Evolutionary conservation across 805 yeast genomes (phyloP).

Genomic region (Babjeviella inositovora): DNA sequence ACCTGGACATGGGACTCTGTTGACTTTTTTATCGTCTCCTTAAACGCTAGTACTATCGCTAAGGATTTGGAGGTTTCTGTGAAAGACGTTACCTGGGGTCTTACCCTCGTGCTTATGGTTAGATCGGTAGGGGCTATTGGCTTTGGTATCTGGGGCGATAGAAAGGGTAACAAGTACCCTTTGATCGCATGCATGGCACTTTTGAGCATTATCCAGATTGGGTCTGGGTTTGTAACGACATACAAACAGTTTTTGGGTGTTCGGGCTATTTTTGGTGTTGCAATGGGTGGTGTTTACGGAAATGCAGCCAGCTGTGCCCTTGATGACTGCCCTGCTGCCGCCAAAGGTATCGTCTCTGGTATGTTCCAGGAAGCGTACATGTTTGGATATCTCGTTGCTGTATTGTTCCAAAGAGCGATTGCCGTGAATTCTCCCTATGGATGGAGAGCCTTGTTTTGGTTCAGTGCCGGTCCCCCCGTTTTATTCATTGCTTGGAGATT

Average conservation of each 20-base stretch:
- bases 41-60: conserved; percentile 36
- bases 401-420: conserved; percentile 49
- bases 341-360: conserved; percentile 51
- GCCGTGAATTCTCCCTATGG: conserved; percentile 22
- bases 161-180: conserved; percentile 56
- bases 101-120: conserved; percentile 56
- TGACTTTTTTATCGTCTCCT: conserved; percentile 51
- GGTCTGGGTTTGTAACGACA: conserved; percentile 49
- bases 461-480: conserved; percentile 51
- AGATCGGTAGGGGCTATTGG: conserved; percentile 57
- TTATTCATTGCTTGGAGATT: conserved; percentile 41
- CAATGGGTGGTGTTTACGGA: conserved; percentile 63
- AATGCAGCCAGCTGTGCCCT: conserved; percentile 51
- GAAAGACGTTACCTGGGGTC: conserved; percentile 52
- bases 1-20: conserved; percentile 67
- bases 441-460: conserved; percentile 68
- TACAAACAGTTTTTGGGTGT: conserved; percentile 42
- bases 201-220: conserved; percentile 42
- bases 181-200: conserved; percentile 32
- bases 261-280: conserved; percentile 49
- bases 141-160: conserved; percentile 48
- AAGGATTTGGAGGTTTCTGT: conserved; percentile 22
- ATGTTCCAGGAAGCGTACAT: conserved; percentile 42
- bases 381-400: conserved; percentile 51
- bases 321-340: conserved; percentile 42